Base-by-base conservation (phyloP, 164 flowering plant genomes). In the Liriodendron chinense region DNA sequence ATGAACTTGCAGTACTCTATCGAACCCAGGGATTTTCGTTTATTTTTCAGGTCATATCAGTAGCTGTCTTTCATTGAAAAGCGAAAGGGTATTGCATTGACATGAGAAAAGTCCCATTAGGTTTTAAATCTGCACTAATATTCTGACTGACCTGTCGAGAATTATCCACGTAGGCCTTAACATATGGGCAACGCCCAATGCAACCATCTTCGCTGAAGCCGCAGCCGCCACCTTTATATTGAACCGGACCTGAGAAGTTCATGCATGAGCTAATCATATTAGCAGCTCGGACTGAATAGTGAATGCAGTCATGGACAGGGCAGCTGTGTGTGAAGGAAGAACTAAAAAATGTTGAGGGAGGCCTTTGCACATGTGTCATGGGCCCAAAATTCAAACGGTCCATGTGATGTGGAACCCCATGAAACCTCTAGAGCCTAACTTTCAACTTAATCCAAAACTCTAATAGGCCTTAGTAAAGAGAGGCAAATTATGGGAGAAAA, bases 71-170 rank as follows among this genome's bases (percentile, higher is more conserved):
- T 28, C 28, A 12, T 25, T 67, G 69, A 4, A 16, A 20, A 67
- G 14, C 26, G 43, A n/a, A 63, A 4, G 24, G 10, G 24, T n/a
- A 63, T 63, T 16, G 66, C n/a, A n/a, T n/a, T n/a, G 12, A 3
- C 69, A 26, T 67, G n/a, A 67, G 43, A n/a, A 34, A 64, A 64
- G 28, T 28, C 28, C 26, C n/a, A 13, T 34, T 28, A 22, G 66
- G 10, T 21, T 22, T 63, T 9, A 63, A 63, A n/a, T 20, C 20
- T 22, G n/a, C 66, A n/a, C 12, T 6, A 2, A 20, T 63, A 18
- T 68, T 12, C 70, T 25, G 34, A 69, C 84, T 76, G 1, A 88
- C 94, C 91, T 89, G 83, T 89, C 95, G 67, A 91, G 91, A 69
- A 91, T 81, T 62, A 89, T 76, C 88, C 90, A 89, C 50, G 93